Evolutionary conservation across 2,329 filamentous ascomycete species (phyloP).

Genomic region (Alternaria sp.): DNA sequence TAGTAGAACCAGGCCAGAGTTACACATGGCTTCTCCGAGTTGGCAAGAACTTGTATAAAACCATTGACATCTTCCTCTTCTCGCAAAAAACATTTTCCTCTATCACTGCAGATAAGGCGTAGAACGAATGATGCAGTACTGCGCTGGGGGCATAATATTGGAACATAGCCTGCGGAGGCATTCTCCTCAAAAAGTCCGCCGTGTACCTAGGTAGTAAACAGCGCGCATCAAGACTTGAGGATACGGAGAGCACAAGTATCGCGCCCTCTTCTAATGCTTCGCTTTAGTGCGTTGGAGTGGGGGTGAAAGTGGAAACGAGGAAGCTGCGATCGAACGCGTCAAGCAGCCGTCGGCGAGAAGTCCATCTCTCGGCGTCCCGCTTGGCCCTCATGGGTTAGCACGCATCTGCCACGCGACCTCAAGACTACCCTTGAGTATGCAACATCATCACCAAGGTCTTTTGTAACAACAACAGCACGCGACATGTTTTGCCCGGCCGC

Average conservation of each 20-base stretch:
- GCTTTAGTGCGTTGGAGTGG: neutral
- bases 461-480: neutral
- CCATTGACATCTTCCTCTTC: neutral
- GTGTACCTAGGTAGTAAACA: neutral
- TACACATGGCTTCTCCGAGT: neutral
- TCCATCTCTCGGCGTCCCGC: neutral
- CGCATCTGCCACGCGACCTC: neutral
- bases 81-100: neutral
- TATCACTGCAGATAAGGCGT: neutral
- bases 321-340: neutral
- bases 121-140: neutral
- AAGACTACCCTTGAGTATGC: neutral
- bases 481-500: neutral
- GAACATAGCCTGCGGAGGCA: neutral
- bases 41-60: neutral
- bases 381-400: constrained; percentile 7
- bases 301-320: neutral
- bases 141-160: neutral
- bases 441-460: neutral
- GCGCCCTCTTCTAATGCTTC: neutral
- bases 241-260: neutral
- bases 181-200: neutral
- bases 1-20: neutral
- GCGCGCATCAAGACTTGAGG: neutral
- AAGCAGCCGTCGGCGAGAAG: neutral